Evolutionary conservation across 805 yeast species (phyloP), one percentile per base, ranked within the genome.

Genomic region (Blastobotrys chiropterorum): DNA sequence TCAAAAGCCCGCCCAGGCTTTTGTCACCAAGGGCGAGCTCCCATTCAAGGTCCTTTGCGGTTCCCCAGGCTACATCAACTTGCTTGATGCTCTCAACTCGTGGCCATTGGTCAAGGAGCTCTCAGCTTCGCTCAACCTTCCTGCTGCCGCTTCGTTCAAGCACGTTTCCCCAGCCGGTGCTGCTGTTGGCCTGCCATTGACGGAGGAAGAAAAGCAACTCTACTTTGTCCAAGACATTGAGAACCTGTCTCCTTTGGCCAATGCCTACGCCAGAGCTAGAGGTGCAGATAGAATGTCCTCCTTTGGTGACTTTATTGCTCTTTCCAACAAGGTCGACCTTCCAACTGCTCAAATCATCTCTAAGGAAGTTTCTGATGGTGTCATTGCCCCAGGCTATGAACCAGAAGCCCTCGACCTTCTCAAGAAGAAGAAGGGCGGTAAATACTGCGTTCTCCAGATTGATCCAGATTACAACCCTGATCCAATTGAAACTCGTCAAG

Each of bases 261-360:
- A 86, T 67, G 99, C 99, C 53, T 94, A 94, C 67, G 99, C 99
- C 39, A 87, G 98, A 75, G 99, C 99, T 52, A 87, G 99, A 74
- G 99, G 99, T 72, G 99, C 99, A 61, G 99, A 94, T 74, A 85
- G 99, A 80, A 94, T 94, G 99, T 90, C 97, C 3, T 87, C 96
- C 13, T 94, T 94, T 69, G 99, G 99, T 68, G 99, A 94, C 74
- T 94, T 90, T 79, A 94, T 94, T 66, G 99, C 99, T 46, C 78
- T 94, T 59, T 90, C 97, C 56, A 92, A 92, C 78, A 87, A 86
- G 72, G 99, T 94, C 61, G 99, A 94, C 71, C 76, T 86, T 50
- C 89, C 97, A 67, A 94, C 99, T 55, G 99, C 99, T 51, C 85
- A 86, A 72, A 92, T 94, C 72, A 94, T 94, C 69, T 86, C 97